Evolutionary conservation across 495 filamentous ascomycete genomes (phyloP).

Genomic region (Xylaria scruposa): DNA sequence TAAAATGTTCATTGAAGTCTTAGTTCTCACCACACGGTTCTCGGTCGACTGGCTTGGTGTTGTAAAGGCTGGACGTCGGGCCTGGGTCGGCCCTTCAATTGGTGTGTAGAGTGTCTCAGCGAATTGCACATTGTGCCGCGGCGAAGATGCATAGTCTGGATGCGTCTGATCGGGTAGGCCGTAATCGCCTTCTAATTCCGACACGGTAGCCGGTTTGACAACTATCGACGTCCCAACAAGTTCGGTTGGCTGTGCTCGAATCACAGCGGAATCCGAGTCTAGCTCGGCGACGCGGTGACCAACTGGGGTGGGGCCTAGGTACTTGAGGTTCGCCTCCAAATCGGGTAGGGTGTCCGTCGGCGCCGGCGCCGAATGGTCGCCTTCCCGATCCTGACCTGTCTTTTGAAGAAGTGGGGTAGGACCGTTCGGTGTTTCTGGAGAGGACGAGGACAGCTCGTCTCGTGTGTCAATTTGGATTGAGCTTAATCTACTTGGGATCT

Average conservation of each 20-base stretch:
- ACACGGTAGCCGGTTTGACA: not conserved
- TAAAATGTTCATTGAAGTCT: not conserved
- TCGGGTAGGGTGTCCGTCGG: not conserved
- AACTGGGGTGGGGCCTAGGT: not conserved
- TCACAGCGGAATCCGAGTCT: not conserved
- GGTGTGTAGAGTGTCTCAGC: not conserved
- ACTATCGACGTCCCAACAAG: not conserved
- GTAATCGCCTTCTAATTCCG: constrained; percentile 13
- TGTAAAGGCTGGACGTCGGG: not conserved
- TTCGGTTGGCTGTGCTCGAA: not conserved
- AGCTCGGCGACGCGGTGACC: not conserved
- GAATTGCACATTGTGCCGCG: not conserved
- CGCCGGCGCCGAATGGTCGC: not conserved
- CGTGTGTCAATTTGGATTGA: not conserved
- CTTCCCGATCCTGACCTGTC: not conserved
- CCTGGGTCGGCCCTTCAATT: no score
- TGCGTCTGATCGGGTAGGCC: not conserved
- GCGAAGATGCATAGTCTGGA: constrained; percentile 6
- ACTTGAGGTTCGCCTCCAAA: constrained; percentile 3
- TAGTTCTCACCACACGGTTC: not conserved
- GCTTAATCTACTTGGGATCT: not conserved
- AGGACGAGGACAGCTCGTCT: not conserved
- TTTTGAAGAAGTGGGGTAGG: not conserved
- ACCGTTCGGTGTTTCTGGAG: not conserved
- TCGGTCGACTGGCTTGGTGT: not conserved